Conservation (phyloP, 2,329 filamentous ascomycete genomes). For the Aspergillus floridensis region DNA sequence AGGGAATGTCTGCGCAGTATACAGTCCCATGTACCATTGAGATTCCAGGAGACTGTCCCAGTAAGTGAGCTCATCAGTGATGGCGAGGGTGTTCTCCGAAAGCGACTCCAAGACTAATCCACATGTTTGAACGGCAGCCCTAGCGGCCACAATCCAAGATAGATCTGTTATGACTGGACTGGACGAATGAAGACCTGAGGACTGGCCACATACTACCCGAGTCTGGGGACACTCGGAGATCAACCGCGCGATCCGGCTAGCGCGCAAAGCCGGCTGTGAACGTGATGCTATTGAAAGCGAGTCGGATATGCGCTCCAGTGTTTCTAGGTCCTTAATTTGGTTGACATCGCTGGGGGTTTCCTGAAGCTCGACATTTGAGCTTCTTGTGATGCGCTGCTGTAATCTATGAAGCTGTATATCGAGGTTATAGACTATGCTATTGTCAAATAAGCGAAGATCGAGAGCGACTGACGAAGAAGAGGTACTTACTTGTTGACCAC, state of each 20-base stretch:
- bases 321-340: conserved; percentile 33
- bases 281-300: conserved; percentile 68
- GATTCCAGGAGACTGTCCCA: conserved; percentile 88
- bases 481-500: background rate
- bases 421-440: conserved; percentile 56
- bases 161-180: conserved; percentile 54
- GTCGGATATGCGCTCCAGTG: conserved; percentile 67
- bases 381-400: conserved; percentile 43
- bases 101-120: conserved; percentile 74
- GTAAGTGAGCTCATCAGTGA: conserved; percentile 89
- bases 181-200: conserved; percentile 8
- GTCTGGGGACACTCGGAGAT: conserved; percentile 50
- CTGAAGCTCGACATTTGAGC: conserved; percentile 5
- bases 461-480: background rate
- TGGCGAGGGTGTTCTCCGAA: conserved; percentile 75
- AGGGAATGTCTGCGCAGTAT: conserved; percentile 83
- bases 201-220: background rate
- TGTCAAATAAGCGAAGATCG: background rate
- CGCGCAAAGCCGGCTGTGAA: conserved; percentile 60
- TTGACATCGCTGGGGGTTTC: conserved; percentile 21
- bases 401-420: conserved; percentile 59
- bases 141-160: conserved; percentile 87
- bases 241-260: conserved; percentile 59
- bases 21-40: conserved; percentile 73
- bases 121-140: conserved; percentile 88